Percentiles rank a stretch among this genome's conserved stretches.
phyloP scores from a whole-genome alignment of 805 yeast genomes.

The Ogataea trehaloabstinens region DNA sequence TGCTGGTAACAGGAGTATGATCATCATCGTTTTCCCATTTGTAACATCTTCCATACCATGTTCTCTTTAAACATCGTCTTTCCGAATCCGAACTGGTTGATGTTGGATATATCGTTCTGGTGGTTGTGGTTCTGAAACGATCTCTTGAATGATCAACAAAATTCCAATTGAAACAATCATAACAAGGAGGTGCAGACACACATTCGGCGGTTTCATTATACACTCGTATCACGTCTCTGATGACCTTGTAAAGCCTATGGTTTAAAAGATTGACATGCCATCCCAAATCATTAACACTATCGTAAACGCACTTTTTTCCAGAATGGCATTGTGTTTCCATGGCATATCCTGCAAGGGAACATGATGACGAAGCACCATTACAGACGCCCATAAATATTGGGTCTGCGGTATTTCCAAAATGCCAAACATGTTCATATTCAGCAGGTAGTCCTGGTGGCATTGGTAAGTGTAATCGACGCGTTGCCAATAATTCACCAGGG shows the following conservation, averaged over 20 bases:
- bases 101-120: constrained; percentile 23
- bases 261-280: constrained; percentile 88
- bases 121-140: constrained; percentile 24
- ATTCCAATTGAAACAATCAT: constrained; percentile 89
- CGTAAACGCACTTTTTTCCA: constrained; percentile 84
- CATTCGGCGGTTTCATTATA: constrained; percentile 82
- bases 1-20: constrained; percentile 9
- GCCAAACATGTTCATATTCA: constrained; percentile 84
- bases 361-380: constrained; percentile 86
- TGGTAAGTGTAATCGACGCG: constrained; percentile 83
- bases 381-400: constrained; percentile 97
- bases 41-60: constrained; percentile 62
- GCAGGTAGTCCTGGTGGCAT: constrained; percentile 86
- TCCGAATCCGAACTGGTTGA: constrained; percentile 30
- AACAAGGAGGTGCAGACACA: constrained; percentile 73
- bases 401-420: constrained; percentile 94
- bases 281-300: constrained; percentile 82
- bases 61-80: constrained; percentile 49
- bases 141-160: constrained; percentile 52
- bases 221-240: constrained; percentile 68
- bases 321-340: constrained; percentile 96
- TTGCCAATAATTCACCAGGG: constrained; percentile 87
- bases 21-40: constrained; percentile 33
- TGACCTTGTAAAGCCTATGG: constrained; percentile 88
- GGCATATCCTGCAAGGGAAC: constrained; percentile 92